Conservation (phyloP, 352 stramenopile genomes). For the Pythium apleroticum region DNA sequence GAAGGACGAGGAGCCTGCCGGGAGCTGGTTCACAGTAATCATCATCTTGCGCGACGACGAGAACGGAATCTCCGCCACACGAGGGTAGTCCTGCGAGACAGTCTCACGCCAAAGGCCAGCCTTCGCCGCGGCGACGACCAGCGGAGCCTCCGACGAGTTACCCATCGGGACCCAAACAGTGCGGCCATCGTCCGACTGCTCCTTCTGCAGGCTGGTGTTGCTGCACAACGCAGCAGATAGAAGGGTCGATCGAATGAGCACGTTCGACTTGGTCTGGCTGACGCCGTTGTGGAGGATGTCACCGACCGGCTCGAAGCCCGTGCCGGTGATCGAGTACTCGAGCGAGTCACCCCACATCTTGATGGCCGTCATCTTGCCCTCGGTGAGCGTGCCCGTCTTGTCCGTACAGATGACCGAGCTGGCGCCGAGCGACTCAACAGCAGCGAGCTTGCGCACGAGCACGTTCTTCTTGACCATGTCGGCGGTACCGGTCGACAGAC, state of each 20-base stretch:
- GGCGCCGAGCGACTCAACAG: conserved; percentile 82
- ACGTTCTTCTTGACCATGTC: conserved; percentile 84
- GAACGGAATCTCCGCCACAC: conserved; percentile 91
- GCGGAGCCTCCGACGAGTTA: conserved; percentile 68
- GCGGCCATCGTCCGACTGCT: conserved; percentile 40
- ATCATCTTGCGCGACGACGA: conserved; percentile 94
- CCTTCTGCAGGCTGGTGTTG: conserved; percentile 66
- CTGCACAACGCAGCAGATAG: conserved; percentile 63
- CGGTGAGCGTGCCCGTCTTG: conserved; percentile 94
- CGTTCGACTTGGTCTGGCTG: conserved; percentile 43
- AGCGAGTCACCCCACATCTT: conserved; percentile 71
- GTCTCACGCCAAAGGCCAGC: conserved; percentile 54
- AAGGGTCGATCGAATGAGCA: conserved; percentile 45
- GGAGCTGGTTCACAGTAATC: conserved; percentile 69
- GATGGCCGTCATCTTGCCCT: conserved; percentile 78
- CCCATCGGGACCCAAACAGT: conserved; percentile 56
- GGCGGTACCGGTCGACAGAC: conserved; percentile 61
- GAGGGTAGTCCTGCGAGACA: conserved; percentile 48
- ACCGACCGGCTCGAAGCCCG: conserved; percentile 47
- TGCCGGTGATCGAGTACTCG: conserved; percentile 53
- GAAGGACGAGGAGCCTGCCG: conserved; percentile 28
- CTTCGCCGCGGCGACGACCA: conserved; percentile 66
- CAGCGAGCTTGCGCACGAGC: conserved; percentile 81
- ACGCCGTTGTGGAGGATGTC: conserved; percentile 51
- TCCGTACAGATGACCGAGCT: conserved; percentile 92